These are phyloP conservation scores for Medicago lupulina DNA, from an alignment of 306 rosid species.

Conservation along the genomic window DNA sequence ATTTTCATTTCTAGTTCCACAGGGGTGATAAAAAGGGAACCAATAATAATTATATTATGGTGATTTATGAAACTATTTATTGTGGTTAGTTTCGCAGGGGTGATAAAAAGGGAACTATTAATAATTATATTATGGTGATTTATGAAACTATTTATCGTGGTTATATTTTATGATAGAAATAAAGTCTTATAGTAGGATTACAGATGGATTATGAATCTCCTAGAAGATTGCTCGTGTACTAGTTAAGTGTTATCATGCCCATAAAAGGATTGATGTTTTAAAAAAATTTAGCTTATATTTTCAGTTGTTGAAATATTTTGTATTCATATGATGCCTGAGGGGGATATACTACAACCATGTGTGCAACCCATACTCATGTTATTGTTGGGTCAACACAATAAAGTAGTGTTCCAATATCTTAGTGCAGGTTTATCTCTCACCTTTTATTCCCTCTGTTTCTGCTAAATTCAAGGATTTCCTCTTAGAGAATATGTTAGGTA, in stretches of 20 bases:
- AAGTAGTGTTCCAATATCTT: neutral
- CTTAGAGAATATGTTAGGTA: neutral
- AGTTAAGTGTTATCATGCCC: neutral
- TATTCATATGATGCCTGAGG: neutral
- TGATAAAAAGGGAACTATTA: neutral
- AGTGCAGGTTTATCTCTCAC: neutral
- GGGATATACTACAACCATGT: neutral
- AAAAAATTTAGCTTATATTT: neutral
- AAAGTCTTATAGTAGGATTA: neutral
- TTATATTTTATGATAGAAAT: neutral
- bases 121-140: neutral
- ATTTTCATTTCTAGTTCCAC: neutral
- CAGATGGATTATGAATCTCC: neutral
- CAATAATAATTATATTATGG: neutral
- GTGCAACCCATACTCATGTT: neutral
- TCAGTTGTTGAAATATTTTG: neutral
- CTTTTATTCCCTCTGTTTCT: neutral
- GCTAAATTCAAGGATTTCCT: neutral
- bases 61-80: neutral
- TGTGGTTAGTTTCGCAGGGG: neutral
- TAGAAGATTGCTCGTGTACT: neutral
- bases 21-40: neutral
- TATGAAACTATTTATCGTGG: neutral
- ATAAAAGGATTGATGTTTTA: neutral
- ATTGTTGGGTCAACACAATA: neutral